Conservation (phyloP, 2,329 filamentous ascomycete genomes). For the Colletotrichum tanaceti region DNA sequence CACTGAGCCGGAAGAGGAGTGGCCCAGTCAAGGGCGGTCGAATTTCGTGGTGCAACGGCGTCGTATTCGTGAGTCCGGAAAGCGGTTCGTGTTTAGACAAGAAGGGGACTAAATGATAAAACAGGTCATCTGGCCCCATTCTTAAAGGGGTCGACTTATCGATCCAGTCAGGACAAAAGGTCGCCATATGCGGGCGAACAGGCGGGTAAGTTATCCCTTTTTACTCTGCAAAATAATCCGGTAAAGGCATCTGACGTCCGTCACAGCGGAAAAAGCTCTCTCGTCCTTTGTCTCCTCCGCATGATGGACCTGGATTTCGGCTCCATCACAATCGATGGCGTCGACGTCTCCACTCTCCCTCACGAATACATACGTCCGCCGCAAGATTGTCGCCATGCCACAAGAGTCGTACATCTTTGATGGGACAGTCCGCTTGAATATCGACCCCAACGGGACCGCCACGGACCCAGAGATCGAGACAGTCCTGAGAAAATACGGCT, state of each 20-base stretch:
- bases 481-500: constrained; percentile 60
- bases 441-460: constrained; percentile 55
- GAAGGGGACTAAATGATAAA: background rate
- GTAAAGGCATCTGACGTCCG: background rate
- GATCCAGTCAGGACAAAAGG: constrained; percentile 42
- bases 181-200: constrained; percentile 44
- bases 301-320: constrained; percentile 59
- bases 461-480: constrained; percentile 55
- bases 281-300: constrained; percentile 52
- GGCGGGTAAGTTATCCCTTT: constrained; percentile 40
- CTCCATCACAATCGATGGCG: constrained; percentile 57
- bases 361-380: constrained; percentile 44
- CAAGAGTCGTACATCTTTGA: constrained; percentile 64
- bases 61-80: constrained; percentile 26
- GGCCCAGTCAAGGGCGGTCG: constrained; percentile 13
- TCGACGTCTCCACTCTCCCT: constrained; percentile 50
- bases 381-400: constrained; percentile 56
- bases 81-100: fast-evolving
- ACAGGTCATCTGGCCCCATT: constrained; percentile 27
- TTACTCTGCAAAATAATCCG: background rate
- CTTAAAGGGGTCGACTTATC: constrained; percentile 33
- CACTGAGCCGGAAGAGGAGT: constrained; percentile 14
- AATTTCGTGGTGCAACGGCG: constrained; percentile 13
- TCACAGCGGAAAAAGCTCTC: constrained; percentile 61
- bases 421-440: constrained; percentile 59